Percentiles rank a stretch among this genome's conserved stretches.
Conservation (phyloP, 441 rosid species). For the Aquilaria agallochum region DNA sequence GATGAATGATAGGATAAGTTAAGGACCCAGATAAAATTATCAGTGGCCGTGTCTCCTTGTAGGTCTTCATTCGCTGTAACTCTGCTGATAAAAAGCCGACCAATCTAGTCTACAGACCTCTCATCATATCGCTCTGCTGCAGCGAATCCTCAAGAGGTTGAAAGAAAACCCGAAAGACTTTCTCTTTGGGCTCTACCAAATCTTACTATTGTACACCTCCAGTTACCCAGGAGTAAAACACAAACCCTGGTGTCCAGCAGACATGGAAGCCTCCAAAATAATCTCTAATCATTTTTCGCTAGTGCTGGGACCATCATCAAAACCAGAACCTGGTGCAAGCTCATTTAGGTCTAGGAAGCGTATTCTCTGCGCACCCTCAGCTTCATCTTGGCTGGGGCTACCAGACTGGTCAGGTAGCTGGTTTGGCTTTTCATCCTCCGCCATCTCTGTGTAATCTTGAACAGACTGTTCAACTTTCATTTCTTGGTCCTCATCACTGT, state of each 20-base stretch:
- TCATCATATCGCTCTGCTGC: conserved; percentile 31
- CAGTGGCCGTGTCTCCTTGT: not conserved
- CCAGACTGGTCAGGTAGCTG: conserved; percentile 43
- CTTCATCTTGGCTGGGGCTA: conserved; percentile 61
- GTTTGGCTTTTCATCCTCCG: conserved; percentile 42
- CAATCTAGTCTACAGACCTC: conserved; percentile 58
- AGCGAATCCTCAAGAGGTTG: conserved; percentile 33
- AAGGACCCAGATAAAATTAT: too few species aligned
- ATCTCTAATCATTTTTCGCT: conserved; percentile 62
- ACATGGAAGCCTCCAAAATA: conserved; percentile 44
- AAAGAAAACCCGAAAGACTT: conserved; percentile 31
- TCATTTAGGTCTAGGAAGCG: conserved; percentile 91
- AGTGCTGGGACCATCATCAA: conserved; percentile 83
- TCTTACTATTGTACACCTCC: conserved; percentile 46
- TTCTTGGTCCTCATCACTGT: conserved; percentile 51
- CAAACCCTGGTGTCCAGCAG: conserved; percentile 30
- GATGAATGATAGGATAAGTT: conserved; percentile 8
- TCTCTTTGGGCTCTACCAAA: conserved; percentile 34
- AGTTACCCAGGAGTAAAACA: conserved; percentile 24
- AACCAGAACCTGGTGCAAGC: conserved; percentile 91
- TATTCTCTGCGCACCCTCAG: conserved; percentile 51
- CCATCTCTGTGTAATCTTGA: conserved; percentile 37
- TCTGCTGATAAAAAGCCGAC: conserved; percentile 43
- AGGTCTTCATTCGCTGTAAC: conserved; percentile 41
- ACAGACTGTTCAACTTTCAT: conserved; percentile 43